Base-by-base conservation (phyloP, 1,284 basidiomycete species). In the Trichosporon sp. region DNA sequence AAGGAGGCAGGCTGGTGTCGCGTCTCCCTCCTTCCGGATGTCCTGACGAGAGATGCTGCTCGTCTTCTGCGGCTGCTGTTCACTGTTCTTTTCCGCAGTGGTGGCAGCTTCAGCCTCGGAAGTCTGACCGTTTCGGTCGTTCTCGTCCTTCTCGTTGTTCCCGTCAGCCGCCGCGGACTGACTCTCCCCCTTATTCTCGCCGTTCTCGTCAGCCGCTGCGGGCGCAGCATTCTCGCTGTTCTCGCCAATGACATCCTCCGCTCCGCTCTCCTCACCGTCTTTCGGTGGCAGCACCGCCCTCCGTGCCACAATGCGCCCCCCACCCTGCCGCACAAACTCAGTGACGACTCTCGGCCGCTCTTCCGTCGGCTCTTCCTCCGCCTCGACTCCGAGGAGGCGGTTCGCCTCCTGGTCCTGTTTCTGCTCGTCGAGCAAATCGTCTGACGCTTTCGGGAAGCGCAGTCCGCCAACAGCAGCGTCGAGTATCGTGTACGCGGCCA, bases 301-400 rank as follows among this genome's bases (percentile, higher is more conserved):
- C 16, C 49, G 81, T n/a, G 82, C 80, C 65, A 88, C 86, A 21
- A 85, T 74, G 3, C 85, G 85, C 62, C 89, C 82, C 34, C 85
- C 85, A 4, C 90, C 89, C 29, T 88, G 85, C 16, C 91, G 86
- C 40, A 89, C 73, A 68, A 90, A 89, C 72, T 93, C 91, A 1
- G 79, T 83, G 10, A 92, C 80, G 1, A 78, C 21, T 46, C 52
- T 33, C 27, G 33, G 19, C 23, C 33, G 27, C 49, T 49, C 54
- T 8, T n/a, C 32, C 3, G 21, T n/a, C 2, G n/a, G 36, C 16
- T 33, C 58, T 2, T 27, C 57, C 9, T 21, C 63, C 32, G 36
- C 49, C 56, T 64, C 69, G 31, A 69, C 68, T 11, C 65, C 69
- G 1, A 72, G 66, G 9, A 71, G 62, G 44, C 61, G 56, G 27